Conservation (phyloP, 2,329 filamentous ascomycete genomes). For the Pseudogymnoascus sp. region DNA sequence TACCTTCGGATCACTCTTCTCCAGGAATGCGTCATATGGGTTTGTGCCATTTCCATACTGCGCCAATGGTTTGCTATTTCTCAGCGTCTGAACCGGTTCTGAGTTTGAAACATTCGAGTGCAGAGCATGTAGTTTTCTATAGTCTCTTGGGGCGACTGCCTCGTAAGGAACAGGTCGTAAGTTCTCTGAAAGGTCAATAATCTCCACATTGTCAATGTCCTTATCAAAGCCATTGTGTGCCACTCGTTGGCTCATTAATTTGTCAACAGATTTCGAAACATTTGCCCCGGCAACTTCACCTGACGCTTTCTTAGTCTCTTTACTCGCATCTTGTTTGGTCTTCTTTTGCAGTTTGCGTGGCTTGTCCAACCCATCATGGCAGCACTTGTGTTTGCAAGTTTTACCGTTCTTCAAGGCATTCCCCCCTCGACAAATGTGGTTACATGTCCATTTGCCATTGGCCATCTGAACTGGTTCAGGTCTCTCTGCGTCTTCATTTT, state of each 20-base stretch:
- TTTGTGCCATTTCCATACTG: constrained; percentile 21
- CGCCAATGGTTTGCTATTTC: constrained; percentile 23
- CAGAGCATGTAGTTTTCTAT: constrained; percentile 25
- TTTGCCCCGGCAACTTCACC: background rate
- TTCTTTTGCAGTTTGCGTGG: constrained; percentile 29
- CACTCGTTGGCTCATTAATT: background rate
- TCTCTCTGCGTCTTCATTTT: constrained; percentile 9
- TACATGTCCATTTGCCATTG: constrained; percentile 69
- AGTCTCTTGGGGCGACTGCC: constrained; percentile 20
- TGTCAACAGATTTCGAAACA: background rate
- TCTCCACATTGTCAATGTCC: constrained; percentile 19
- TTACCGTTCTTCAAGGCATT: constrained; percentile 32
- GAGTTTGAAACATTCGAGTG: constrained; percentile 24
- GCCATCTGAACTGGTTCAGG: constrained; percentile 43
- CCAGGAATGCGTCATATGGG: constrained; percentile 19
- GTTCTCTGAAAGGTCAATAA: constrained; percentile 23
- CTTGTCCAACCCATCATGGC: constrained; percentile 61
- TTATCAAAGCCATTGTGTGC: background rate
- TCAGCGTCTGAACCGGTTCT: constrained; percentile 16
- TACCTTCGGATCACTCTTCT: constrained; percentile 8
- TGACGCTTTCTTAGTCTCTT: background rate
- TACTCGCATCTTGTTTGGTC: background rate
- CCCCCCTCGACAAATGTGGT: constrained; percentile 52
- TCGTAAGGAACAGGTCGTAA: constrained; percentile 15
- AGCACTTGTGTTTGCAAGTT: constrained; percentile 64